These are phyloP conservation scores for Polyporus tsugae DNA, from an alignment of 1,284 basidiomycete species.

Conservation along the genomic window DNA sequence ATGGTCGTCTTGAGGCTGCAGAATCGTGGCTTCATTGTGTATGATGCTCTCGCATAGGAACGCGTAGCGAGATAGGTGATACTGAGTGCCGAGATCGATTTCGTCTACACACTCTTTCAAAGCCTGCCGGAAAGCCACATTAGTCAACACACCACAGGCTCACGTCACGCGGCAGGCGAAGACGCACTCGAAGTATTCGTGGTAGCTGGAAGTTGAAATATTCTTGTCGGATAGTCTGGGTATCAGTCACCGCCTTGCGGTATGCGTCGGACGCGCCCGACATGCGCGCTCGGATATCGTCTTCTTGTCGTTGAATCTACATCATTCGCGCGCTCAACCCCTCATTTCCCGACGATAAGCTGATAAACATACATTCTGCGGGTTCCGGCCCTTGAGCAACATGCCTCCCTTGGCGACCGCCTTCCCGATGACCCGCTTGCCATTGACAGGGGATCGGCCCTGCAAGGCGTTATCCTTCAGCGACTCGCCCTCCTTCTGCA, in stretches of 20 bases:
- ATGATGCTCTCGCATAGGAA: conserved; percentile 94
- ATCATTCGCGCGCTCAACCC: conserved; percentile 14
- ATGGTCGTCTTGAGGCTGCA: conserved; percentile 79
- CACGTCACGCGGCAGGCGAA: conserved; percentile 4
- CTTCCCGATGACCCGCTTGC: conserved; percentile 82
- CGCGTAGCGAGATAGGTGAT: conserved; percentile 94
- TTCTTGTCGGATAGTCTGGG: conserved; percentile 91
- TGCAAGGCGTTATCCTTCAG: conserved; percentile 83
- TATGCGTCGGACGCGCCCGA: conserved; percentile 90
- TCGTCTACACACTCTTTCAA: conserved; percentile 97
- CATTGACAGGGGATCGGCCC: conserved; percentile 60
- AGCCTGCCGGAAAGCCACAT: conserved; percentile 55
- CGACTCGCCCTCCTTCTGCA: conserved; percentile 95
- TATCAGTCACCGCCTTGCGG: conserved; percentile 90
- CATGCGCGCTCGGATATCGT: conserved; percentile 89
- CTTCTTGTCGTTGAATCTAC: conserved; percentile 93
- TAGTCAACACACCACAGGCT: conserved; percentile 11
- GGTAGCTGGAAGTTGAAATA: conserved; percentile 98
- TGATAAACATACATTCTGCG: conserved; percentile 75
- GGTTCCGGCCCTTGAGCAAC: conserved; percentile 93
- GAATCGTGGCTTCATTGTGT: conserved; percentile 86
- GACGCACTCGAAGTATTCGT: conserved; percentile 86
- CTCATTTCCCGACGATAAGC: background rate
- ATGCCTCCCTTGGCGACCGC: conserved; percentile 93
- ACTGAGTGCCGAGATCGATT: conserved; percentile 96